Evolutionary conservation across 2,329 filamentous ascomycete species (phyloP).

Genomic region (Rutstroemia sydowiana): DNA sequence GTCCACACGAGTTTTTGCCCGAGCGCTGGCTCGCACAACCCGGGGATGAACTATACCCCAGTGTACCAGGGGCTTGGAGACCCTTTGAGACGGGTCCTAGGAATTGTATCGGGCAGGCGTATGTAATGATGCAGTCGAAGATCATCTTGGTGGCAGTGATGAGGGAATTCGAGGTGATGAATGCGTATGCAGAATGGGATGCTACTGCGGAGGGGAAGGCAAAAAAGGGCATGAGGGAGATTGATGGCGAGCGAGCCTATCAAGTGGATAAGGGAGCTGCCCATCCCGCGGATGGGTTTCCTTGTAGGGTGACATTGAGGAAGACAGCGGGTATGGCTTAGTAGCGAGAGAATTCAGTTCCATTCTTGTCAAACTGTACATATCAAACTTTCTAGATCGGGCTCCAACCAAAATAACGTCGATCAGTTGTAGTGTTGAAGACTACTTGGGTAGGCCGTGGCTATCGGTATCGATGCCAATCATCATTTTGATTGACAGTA

Average conservation of each 20-base stretch:
- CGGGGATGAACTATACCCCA: conserved; percentile 30
- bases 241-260: conserved; percentile 14
- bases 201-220: not conserved
- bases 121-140: conserved; percentile 42
- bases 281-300: conserved; percentile 7
- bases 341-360: too few relatives aligned
- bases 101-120: conserved; percentile 49
- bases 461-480: too few relatives aligned
- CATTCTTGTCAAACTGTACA: too few relatives aligned
- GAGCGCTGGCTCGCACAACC: conserved; percentile 39
- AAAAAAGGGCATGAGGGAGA: conserved; percentile 1
- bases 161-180: conserved; percentile 41
- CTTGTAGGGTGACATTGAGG: conserved; percentile 1
- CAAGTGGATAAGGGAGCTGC: conserved; percentile 15
- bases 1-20: conserved; percentile 39
- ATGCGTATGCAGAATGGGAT: conserved; percentile 28
- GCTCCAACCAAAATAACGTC: too few relatives aligned
- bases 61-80: conserved; percentile 38
- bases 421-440: too few relatives aligned
- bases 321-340: too few relatives aligned
- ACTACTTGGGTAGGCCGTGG: too few relatives aligned
- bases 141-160: conserved; percentile 40
- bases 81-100: conserved; percentile 48
- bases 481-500: too few relatives aligned
- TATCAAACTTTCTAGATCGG: too few relatives aligned